phyloP scores from a whole-genome alignment of 2,329 filamentous ascomycete genomes.

The Aspergillus ochraceus region DNA sequence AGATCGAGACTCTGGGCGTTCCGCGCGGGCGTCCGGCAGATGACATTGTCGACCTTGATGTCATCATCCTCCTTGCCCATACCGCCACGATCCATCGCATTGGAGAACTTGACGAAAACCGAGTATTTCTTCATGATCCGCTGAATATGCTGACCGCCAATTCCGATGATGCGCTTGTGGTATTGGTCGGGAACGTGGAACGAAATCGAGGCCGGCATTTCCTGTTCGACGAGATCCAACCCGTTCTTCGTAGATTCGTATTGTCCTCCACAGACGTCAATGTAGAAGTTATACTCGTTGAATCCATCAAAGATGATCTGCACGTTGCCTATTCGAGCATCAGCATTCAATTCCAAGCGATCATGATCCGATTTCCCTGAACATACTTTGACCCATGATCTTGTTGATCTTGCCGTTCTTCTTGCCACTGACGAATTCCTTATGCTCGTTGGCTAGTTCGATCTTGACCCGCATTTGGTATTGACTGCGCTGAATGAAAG shows the following conservation, averaged over 20 bases:
- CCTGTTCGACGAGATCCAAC: constrained; percentile 89
- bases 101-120: constrained; percentile 98
- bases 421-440: constrained; percentile 98
- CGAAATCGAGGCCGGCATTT: constrained; percentile 98
- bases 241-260: constrained; percentile 96
- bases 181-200: constrained; percentile 99
- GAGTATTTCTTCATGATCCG: constrained; percentile 99
- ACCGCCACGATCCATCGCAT: constrained; percentile 95
- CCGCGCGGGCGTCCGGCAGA: constrained; percentile 93
- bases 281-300: constrained; percentile 99
- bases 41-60: constrained; percentile 97
- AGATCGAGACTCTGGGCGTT: constrained; percentile 96
- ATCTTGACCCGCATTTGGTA: constrained; percentile 98
- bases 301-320: constrained; percentile 99
- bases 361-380: not conserved
- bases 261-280: constrained; percentile 88
- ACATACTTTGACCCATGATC: constrained; percentile 94
- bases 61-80: constrained; percentile 96
- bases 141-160: constrained; percentile 97
- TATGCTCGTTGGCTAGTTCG: constrained; percentile 97
- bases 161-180: constrained; percentile 98
- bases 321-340: constrained; percentile 66
- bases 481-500: constrained; percentile 80
- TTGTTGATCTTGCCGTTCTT: constrained; percentile 99
- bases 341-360: not conserved